Evolutionary conservation across 1,139 yeast species (phyloP).

Genomic region (Sugiyamaella grinbergsii): DNA sequence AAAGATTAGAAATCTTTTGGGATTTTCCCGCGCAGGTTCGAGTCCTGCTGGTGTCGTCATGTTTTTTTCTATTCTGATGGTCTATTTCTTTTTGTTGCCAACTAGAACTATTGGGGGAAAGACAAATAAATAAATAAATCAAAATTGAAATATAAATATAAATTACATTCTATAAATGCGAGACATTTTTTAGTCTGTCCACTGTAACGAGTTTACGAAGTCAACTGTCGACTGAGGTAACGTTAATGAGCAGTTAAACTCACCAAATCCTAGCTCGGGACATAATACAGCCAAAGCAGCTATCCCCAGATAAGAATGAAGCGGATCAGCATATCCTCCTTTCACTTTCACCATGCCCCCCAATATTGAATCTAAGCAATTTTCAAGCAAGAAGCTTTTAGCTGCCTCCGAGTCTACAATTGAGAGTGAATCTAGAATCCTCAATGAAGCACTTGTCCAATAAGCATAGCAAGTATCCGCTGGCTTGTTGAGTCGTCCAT

Average conservation of each 20-base stretch:
- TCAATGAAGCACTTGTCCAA: constrained; percentile 75
- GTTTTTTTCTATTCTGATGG: constrained; percentile 28
- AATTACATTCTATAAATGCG: background rate
- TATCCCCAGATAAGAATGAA: constrained; percentile 47
- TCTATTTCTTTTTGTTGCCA: background rate
- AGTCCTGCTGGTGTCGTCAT: constrained; percentile 39
- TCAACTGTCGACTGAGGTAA: constrained; percentile 28
- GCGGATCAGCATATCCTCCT: constrained; percentile 57
- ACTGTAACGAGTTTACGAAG: constrained; percentile 20
- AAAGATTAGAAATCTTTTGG: constrained; percentile 82
- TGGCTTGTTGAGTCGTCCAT: constrained; percentile 82
- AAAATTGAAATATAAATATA: background rate
- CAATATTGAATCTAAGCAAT: constrained; percentile 61
- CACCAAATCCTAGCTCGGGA: constrained; percentile 24
- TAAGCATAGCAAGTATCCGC: constrained; percentile 92
- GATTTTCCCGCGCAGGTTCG: constrained; percentile 45
- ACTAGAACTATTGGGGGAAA: too few relatives aligned
- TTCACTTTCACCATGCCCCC: constrained; percentile 85
- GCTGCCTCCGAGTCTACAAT: constrained; percentile 49
- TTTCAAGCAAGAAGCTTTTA: constrained; percentile 52
- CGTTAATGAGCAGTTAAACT: constrained; percentile 34
- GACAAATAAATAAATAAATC: background rate
- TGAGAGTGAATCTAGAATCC: constrained; percentile 43
- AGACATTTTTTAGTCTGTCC: constrained; percentile 10
- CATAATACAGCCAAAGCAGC: constrained; percentile 40